Conservation (phyloP, 2,329 filamentous ascomycete species). For the Diaporthe sp. region DNA sequence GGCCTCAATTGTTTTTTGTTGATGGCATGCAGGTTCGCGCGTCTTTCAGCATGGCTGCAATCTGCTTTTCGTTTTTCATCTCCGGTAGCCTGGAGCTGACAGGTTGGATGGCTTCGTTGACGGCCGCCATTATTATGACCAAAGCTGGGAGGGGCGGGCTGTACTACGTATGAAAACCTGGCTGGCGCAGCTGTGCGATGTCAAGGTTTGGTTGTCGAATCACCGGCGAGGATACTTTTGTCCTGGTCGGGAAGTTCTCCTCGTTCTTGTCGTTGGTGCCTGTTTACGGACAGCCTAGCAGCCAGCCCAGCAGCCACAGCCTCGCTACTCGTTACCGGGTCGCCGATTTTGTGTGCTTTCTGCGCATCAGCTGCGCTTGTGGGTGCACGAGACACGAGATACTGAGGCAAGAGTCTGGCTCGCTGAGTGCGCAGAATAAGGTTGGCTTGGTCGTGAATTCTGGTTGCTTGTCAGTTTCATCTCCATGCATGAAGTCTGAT, state of each 20-base stretch:
- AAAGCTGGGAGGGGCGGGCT: neutral
- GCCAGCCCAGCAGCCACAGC: conserved; percentile 16
- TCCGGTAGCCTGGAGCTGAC: conserved; percentile 28
- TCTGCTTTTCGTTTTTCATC: conserved; percentile 25
- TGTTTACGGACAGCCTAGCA: neutral
- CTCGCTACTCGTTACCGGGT: neutral
- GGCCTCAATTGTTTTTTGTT: neutral
- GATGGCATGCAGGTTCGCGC: neutral
- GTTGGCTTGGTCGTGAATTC: conserved; percentile 14
- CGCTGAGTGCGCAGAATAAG: neutral
- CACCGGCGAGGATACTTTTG: neutral
- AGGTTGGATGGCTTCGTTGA: conserved; percentile 15
- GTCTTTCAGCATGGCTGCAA: conserved; percentile 24
- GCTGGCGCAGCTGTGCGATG: conserved; percentile 5
- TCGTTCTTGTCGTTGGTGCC: neutral
- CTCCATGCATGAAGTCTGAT: conserved; percentile 27
- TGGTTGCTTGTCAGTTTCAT: conserved; percentile 26
- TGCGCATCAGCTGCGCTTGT: neutral
- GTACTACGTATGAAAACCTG: neutral
- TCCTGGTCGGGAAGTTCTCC: neutral
- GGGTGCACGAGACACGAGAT: neutral
- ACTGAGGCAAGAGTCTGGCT: neutral
- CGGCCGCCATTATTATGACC: conserved; percentile 1
- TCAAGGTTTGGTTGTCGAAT: neutral
- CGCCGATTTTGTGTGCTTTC: neutral